phyloP scores from a whole-genome alignment of 805 yeast species.

The Zygosaccharomyces kombuchaensis region DNA sequence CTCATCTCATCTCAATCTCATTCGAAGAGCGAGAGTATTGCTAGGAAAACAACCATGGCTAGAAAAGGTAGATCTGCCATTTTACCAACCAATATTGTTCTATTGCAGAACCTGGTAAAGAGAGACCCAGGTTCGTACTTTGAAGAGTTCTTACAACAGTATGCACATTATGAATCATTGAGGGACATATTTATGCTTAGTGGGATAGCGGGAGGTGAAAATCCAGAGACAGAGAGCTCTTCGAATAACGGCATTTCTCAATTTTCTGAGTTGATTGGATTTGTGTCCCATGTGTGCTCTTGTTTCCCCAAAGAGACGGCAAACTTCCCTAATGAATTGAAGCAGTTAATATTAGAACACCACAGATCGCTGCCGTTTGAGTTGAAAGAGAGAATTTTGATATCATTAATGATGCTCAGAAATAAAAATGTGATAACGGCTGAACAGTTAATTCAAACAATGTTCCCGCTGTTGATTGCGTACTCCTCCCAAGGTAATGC shows the following conservation, averaged over 20 bases:
- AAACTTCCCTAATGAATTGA: slow-evolving; percentile 76
- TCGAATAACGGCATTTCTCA: slow-evolving; percentile 37
- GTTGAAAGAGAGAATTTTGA: slow-evolving; percentile 85
- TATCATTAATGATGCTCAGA: slow-evolving; percentile 82
- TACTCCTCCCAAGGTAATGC: slow-evolving; percentile 50
- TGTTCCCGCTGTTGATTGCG: slow-evolving; percentile 76
- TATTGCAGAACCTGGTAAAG: slow-evolving; percentile 86
- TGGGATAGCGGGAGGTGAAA: slow-evolving; percentile 24
- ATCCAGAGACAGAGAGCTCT: slow-evolving; percentile 43
- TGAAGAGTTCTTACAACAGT: slow-evolving; percentile 91
- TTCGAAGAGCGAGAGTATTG: not conserved
- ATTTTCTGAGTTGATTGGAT: slow-evolving; percentile 81
- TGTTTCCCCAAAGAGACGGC: slow-evolving; percentile 89
- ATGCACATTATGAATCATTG: slow-evolving; percentile 84
- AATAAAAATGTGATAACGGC: slow-evolving; percentile 77
- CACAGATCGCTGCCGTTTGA: slow-evolving; percentile 82
- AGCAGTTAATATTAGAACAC: slow-evolving; percentile 60
- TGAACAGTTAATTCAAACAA: slow-evolving; percentile 75
- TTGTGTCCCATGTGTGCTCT: slow-evolving; percentile 84
- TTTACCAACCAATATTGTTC: slow-evolving; percentile 85
- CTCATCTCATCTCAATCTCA: slow-evolving; percentile 19
- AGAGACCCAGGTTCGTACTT: slow-evolving; percentile 92
- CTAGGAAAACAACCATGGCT: slow-evolving; percentile 49
- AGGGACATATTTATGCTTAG: slow-evolving; percentile 80
- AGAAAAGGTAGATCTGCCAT: slow-evolving; percentile 88